These are phyloP conservation scores for Penicillium malachiteum DNA, from an alignment of 495 filamentous ascomycete genomes.

Conservation along the genomic window DNA sequence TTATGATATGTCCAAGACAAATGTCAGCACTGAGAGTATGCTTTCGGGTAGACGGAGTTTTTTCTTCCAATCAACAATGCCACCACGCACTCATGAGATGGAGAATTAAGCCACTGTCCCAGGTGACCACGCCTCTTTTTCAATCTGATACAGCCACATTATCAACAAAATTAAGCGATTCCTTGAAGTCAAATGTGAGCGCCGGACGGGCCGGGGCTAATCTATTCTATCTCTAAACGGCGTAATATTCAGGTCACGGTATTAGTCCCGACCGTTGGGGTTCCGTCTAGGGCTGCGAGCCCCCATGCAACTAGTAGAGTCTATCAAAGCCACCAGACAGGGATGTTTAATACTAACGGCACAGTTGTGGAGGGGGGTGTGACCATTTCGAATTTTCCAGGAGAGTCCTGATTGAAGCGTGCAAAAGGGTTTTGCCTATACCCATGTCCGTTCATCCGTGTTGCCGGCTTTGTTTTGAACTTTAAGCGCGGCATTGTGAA, in stretches of 20 bases:
- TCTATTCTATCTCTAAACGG: no score
- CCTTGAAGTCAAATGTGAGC: not conserved
- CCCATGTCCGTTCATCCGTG: conserved; percentile 3
- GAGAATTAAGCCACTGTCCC: no score
- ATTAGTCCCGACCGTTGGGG: conserved; percentile 4
- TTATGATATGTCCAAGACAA: no score
- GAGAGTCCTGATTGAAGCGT: conserved; percentile 1
- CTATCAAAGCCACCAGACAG: conserved; percentile 23
- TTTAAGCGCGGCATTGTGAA: conserved; percentile 3
- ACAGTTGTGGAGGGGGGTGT: conserved; percentile 6
- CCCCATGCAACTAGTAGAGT: conserved; percentile 18
- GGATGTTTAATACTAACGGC: not conserved
- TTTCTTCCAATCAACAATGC: no score
- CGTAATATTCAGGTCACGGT: not conserved
- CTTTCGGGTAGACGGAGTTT: no score
- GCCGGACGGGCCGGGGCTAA: no score
- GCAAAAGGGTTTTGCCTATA: conserved; percentile 9
- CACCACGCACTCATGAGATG: no score
- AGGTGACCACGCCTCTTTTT: no score
- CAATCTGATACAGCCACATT: no score
- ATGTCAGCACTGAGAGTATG: no score
- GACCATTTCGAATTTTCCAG: conserved; percentile 8
- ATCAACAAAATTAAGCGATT: not conserved
- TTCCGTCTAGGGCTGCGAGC: conserved; percentile 6
- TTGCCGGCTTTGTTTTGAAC: conserved; percentile 5